Evolutionary conservation across 192 early-diverging fungal genomes (phyloP).

Genomic region (Coemansia guatemalensis): DNA sequence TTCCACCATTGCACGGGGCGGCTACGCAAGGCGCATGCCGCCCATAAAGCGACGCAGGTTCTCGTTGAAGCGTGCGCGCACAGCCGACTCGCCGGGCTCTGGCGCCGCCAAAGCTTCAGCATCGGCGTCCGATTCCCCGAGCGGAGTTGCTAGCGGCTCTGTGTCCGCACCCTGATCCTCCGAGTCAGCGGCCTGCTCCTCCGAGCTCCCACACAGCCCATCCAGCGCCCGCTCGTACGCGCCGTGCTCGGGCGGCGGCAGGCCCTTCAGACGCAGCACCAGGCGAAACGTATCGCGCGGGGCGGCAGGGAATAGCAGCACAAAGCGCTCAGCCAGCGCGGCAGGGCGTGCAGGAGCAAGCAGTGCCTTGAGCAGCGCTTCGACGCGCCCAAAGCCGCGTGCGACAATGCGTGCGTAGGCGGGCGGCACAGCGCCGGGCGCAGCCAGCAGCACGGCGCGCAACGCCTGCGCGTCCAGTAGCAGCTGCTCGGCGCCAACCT

Average conservation of each 20-base stretch:
- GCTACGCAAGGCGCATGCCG: conserved; percentile 41
- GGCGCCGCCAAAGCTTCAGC: conserved; percentile 17
- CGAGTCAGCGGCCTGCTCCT: too few relatives aligned
- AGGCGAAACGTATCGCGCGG: conserved; percentile 71
- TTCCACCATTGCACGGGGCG: too few relatives aligned
- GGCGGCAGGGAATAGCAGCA: conserved; percentile 78
- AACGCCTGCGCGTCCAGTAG: conserved; percentile 92
- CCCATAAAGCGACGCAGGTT: conserved; percentile 55
- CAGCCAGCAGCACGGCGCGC: conserved; percentile 75
- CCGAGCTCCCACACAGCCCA: not conserved
- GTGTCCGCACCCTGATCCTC: not conserved
- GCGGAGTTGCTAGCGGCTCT: not conserved
- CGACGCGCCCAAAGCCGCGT: conserved; percentile 75
- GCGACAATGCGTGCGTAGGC: conserved; percentile 86
- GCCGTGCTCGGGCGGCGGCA: conserved; percentile 62
- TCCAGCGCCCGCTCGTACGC: conserved; percentile 32
- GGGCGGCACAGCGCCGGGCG: conserved; percentile 52
- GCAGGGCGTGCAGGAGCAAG: conserved; percentile 81
- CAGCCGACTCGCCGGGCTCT: conserved; percentile 48
- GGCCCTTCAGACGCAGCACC: conserved; percentile 83
- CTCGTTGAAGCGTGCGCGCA: conserved; percentile 46
- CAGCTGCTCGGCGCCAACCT: conserved; percentile 96
- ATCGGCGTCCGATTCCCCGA: conserved; percentile 19
- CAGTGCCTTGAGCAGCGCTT: conserved; percentile 87
- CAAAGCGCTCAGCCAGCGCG: conserved; percentile 84